Evolutionary conservation across 1,139 yeast species (phyloP).

Genomic region (Magnusiomyces clavatus): DNA sequence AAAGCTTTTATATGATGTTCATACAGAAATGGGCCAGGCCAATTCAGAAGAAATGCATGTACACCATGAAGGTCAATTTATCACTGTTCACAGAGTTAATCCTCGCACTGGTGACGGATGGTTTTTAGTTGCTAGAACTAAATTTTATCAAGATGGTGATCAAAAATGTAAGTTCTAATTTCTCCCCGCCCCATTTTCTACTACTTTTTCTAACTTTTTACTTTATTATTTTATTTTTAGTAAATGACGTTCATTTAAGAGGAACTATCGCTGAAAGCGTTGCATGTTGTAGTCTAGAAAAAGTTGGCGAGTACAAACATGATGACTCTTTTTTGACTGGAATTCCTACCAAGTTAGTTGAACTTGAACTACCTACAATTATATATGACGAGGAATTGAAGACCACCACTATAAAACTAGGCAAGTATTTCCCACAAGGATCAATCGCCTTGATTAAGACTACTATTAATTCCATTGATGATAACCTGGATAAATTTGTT

Average conservation of each 20-base stretch:
- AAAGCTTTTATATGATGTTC: conserved; percentile 48
- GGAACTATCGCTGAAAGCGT: conserved; percentile 60
- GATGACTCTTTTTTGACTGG: conserved; percentile 38
- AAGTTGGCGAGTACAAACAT: conserved; percentile 41
- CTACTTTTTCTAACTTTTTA: neutral
- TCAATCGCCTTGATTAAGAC: conserved; percentile 82
- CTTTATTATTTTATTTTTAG: conserved; percentile 30
- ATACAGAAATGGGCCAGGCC: conserved; percentile 56
- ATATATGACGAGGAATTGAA: conserved; percentile 35
- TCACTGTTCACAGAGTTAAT: conserved; percentile 82
- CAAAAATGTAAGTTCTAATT: conserved; percentile 23
- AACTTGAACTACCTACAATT: conserved; percentile 45
- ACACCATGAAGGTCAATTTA: conserved; percentile 88
- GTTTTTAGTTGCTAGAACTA: conserved; percentile 81
- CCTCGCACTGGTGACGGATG: conserved; percentile 83
- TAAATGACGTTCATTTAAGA: conserved; percentile 53
- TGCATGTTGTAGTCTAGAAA: conserved; percentile 45
- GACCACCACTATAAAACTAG: conserved; percentile 45
- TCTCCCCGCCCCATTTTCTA: neutral
- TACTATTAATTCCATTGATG: conserved; percentile 47
- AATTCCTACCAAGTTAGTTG: conserved; percentile 55
- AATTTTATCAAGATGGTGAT: conserved; percentile 42
- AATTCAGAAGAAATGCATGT: conserved; percentile 88
- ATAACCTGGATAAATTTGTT: conserved; percentile 53
- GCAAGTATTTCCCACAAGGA: conserved; percentile 71